Percentiles rank a stretch among this genome's conserved stretches.
Conservation (phyloP, 352 stramenopile species). For the Phytophthora foliorum region DNA sequence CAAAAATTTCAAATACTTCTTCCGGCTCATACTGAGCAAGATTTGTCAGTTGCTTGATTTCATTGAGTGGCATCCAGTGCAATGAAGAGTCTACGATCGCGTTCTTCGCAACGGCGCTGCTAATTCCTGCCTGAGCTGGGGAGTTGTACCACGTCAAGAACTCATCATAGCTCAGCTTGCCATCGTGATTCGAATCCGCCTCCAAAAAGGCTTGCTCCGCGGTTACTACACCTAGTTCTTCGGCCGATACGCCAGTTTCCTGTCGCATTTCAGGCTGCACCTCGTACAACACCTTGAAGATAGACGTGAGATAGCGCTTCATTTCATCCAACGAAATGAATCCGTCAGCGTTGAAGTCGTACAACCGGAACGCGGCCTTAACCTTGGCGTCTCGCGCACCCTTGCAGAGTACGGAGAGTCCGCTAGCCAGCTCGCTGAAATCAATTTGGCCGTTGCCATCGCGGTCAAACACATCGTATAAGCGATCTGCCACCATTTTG, state of each 20-base stretch:
- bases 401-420: constrained; percentile 88
- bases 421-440: constrained; percentile 88
- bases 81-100: constrained; percentile 80
- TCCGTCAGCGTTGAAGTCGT: constrained; percentile 89
- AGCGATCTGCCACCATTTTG: constrained; percentile 76
- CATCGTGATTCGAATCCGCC: constrained; percentile 82
- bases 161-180: constrained; percentile 89
- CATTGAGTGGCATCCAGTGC: constrained; percentile 85
- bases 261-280: constrained; percentile 77
- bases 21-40: constrained; percentile 78
- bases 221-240: constrained; percentile 83
- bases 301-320: constrained; percentile 86
- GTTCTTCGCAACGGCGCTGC: constrained; percentile 73
- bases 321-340: constrained; percentile 90
- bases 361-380: constrained; percentile 84
- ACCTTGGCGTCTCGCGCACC: constrained; percentile 85
- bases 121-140: constrained; percentile 73
- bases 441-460: constrained; percentile 86
- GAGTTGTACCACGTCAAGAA: constrained; percentile 91
- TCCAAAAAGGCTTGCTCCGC: constrained; percentile 89
- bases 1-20: constrained; percentile 92
- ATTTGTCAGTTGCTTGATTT: constrained; percentile 88
- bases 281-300: constrained; percentile 91
- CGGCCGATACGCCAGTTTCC: constrained; percentile 73
- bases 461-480: constrained; percentile 86